Evolutionary conservation across 2,329 filamentous ascomycete species (phyloP).

Genomic region (Cercospora canescens): DNA sequence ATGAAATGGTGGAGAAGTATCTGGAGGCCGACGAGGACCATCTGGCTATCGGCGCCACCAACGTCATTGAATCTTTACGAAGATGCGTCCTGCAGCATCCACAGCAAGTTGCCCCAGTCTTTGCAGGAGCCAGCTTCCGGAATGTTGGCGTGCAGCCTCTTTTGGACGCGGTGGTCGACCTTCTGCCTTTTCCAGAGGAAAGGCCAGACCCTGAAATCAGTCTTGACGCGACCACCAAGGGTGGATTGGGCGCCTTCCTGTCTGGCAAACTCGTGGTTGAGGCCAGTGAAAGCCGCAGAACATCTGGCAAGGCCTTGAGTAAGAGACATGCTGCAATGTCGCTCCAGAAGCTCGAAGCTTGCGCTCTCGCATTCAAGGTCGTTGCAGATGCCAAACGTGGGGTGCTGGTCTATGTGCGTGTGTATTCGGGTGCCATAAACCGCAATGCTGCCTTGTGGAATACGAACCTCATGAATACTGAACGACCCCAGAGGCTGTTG

Average conservation of each 20-base stretch:
- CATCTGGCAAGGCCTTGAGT: conserved; percentile 41
- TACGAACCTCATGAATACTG: conserved; percentile 76
- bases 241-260: conserved; percentile 53
- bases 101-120: conserved; percentile 78
- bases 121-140: conserved; percentile 87
- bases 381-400: conserved; percentile 84
- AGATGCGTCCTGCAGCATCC: conserved; percentile 67
- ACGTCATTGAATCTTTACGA: conserved; percentile 73
- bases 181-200: conserved; percentile 80
- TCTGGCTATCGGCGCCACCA: conserved; percentile 61
- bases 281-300: conserved; percentile 27
- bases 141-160: conserved; percentile 94
- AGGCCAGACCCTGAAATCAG: conserved; percentile 77
- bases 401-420: conserved; percentile 85
- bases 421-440: conserved; percentile 80
- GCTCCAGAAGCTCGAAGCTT: conserved; percentile 65
- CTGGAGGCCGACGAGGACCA: conserved; percentile 75
- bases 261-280: conserved; percentile 35
- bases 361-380: conserved; percentile 84
- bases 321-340: conserved; percentile 43
- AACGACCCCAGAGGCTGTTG: conserved; percentile 76
- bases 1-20: conserved; percentile 80
- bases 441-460: conserved; percentile 80
- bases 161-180: conserved; percentile 82
- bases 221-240: conserved; percentile 54